Percentiles rank a stretch among this genome's conserved stretches.
Evolutionary conservation across 1,284 basidiomycete genomes (phyloP).

Genomic region (Pseudozyma thailandica): DNA sequence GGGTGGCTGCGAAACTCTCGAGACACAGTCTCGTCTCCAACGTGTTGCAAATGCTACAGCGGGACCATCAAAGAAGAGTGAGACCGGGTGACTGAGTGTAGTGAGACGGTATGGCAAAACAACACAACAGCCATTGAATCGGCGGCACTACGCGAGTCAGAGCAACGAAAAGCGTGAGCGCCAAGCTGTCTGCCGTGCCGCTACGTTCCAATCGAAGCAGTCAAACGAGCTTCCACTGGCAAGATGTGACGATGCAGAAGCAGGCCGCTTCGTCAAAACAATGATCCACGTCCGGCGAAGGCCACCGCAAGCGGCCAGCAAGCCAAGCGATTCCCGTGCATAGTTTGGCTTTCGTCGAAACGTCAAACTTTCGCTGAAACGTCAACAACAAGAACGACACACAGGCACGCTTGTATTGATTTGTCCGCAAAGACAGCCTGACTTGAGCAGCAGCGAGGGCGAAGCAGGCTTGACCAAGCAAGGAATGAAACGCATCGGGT

Average conservation of each 20-base stretch:
- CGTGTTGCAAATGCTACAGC: too few relatives aligned
- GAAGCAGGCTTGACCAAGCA: constrained; percentile 17
- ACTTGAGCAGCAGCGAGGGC: neutral
- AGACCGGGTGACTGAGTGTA: constrained; percentile 2
- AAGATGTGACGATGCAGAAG: too few relatives aligned
- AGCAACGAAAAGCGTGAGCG: neutral
- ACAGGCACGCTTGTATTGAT: constrained; percentile 7
- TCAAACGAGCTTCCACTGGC: too few relatives aligned
- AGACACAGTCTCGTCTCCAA: neutral
- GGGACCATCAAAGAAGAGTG: too few relatives aligned
- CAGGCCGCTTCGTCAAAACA: constrained; percentile 17
- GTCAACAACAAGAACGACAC: constrained; percentile 10
- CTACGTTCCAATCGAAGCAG: neutral
- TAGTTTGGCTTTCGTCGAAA: constrained; percentile 13
- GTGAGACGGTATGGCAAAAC: constrained; percentile 1
- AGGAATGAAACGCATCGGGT: constrained; percentile 15
- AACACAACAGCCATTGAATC: neutral
- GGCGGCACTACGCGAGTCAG: constrained; percentile 7
- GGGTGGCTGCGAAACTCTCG: neutral
- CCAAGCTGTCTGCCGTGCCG: neutral
- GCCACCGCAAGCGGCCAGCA: neutral
- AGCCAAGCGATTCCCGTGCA: constrained; percentile 1
- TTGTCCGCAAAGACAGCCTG: too few relatives aligned
- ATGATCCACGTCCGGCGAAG: constrained; percentile 21
- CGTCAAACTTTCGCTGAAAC: neutral